Base-by-base conservation (phyloP, 768 basidiomycete species). In the Peribolospora kevripleyi region DNA sequence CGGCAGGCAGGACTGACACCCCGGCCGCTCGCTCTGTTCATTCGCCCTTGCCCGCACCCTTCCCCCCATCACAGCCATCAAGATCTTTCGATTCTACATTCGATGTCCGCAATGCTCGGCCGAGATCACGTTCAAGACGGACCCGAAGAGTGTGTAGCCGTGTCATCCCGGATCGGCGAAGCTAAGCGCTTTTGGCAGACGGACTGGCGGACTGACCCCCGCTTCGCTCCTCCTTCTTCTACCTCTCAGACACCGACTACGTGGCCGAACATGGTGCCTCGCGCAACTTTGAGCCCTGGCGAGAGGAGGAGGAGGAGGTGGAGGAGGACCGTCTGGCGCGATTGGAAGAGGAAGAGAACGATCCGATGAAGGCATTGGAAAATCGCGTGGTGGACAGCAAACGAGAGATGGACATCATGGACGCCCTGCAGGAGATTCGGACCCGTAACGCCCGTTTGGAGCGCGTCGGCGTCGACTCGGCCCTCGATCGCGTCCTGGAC, bases 121-220 rank as follows among this genome's bases (percentile, higher is more conserved):
- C 7, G 93, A 98, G 66, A 97, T 98, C 60, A 97, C 93, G 0
- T 98, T 98, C 79, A 97, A 97, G 68, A 98, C 93, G 0, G 91
- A 98, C 65, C 91, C 91, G 14, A 91, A 91, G 62, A 68, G 61
- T 46, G 67, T 50, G 41, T 8, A 39, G 4, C 25, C 36, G 6
- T 7, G 13, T 25, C 14, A 45, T 5, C 5, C 25, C n/a, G 5
- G 3, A 5, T 46, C 5, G 25, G 25, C 25, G 25, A 25, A 25
- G 25, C 25, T 25, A 25, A 25, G 25, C 25, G 25, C 25, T 25
- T 25, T 25, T 25, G 25, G 25, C 25, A 48, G 47, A 25, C 25
- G 25, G 25, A 25, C 25, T 25, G 25, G 25, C 25, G 6, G 0
- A 9, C 11, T 3, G 39, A 41, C 5, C 14, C 50, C 61, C 38